Evolutionary conservation across 352 stramenopile genomes (phyloP), one percentile per base, ranked within the genome.

Genomic region (Phytophthora citricola): DNA sequence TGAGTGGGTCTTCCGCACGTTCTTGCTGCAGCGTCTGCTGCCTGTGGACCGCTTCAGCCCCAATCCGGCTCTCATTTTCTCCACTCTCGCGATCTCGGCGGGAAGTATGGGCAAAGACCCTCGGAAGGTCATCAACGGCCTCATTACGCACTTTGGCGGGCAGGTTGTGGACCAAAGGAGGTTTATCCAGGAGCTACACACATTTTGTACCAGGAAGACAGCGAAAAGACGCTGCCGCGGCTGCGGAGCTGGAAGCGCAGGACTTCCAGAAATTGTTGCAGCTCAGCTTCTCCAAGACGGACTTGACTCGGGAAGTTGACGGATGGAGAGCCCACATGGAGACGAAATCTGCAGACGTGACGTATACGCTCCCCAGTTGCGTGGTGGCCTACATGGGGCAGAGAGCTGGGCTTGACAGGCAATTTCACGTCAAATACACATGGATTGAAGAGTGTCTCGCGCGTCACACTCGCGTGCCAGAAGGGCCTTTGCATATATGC

Each of bases 391-490:
- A 76, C 29, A 59, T 94, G 15, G 79, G 83, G 17, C 73, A 86
- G 31, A 54, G 40, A 5, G 77, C 85, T 2, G 73, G 81, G 1
- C 52, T 94, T n/a, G 47, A 69, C 3, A 74, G 71, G 63, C 85
- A 90, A 39, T 64, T 89, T 34, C 75, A 87, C 51, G 75, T 96
- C 32, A 92, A 77, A 44, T 91, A 90, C 66, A 79, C 62, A 27
- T 96, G 88, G 88, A 87, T 96, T 58, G 85, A 96, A 66, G 85
- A 94, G 54, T 94, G 83, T 47, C 71, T 93, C 17, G 68, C 66
- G 5, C 74, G 73, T 11, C 88, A 90, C 36, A 73, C 58, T 40
- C 71, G 72, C 17, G 76, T 92, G 0, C 71, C 76, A 7, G 88
- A 95, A 72, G 73, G 62, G 5, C 57, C 70, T 32, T 89, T 66